Evolutionary conservation across 345 rosid species (phyloP), one percentile per base, ranked within the genome.

Genomic region (Brassica rapa): DNA sequence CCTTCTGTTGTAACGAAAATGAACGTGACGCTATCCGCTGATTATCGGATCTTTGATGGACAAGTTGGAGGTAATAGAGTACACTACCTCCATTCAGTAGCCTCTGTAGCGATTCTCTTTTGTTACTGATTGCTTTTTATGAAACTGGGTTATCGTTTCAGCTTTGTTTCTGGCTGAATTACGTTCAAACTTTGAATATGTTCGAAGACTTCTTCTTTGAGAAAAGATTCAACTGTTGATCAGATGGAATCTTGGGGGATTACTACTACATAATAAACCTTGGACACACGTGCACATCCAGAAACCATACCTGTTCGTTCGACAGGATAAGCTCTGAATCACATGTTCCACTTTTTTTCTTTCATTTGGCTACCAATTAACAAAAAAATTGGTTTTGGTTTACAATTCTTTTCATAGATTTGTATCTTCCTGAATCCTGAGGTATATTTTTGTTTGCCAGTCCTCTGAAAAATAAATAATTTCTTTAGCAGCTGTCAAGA

Each of bases 41-140:
- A 92, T 81, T 94, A 92, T 82, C 93, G 98, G 30, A 91, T 95
- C 66, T 92, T 92, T 85, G 94, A 91, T 65, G 97, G 97, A 84
- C 85, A 91, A 88, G 96, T 91, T 69, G 97, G 90, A 89, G 94
- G 99, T 92, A 73, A 53, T 27, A 75, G 62, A 24, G 55, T 9
- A 57, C 29, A 19, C 61, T 56, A 6, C 10, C 3, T 19, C 23
- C 79, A 32, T 53, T 64, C 68, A 35, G 7, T 71, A 71, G 37
- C 63, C 63, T 70, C 11, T 46, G 55, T 66, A 33, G 53, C 37
- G 7, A 32, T 23, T 67, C 70, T 61, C 16, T 32, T 27, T 62
- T 53, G 66, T 62, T n/a, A 62, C 75, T 80, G 66, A 74, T 51
- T 73, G 46, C 43, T 8, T 21, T 32, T 32, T 32, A 10, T 62